Base-by-base conservation (phyloP, 108 stramenopile species). In the Nitzschia putrida region DNA sequence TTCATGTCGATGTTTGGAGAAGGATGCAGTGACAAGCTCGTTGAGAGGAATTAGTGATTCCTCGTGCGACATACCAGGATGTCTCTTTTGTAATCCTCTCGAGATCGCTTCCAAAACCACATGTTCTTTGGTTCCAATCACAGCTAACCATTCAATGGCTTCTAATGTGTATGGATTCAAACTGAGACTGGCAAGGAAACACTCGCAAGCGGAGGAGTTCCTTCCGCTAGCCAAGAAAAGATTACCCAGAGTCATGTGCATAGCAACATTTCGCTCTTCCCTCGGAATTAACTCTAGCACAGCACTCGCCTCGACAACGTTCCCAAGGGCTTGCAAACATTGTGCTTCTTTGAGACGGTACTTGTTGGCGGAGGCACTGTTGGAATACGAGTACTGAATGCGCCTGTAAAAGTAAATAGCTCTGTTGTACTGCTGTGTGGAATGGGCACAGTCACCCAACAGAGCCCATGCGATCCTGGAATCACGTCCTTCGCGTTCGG, bases 301-400 rank as follows among this genome's bases (percentile, higher is more conserved):
- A 7, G 85, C 70, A 39, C 85, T 57, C 12, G 88, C 91, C 56
- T 93, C 91, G 14, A 84, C 82, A 13, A 87, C 73, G 24, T 73
- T 83, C 25, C 89, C 92, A 5, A 83, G 64, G 18, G 78, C 68
- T 20, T 85, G 75, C 24, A 93, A 56, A 43, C 85, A 85, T 37
- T 86, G 86, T 25, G 88, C 88, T 65, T 93, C 92, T 64, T 93
- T 93, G 76, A 85, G 76, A 18, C 89, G 80, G 58, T 78, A 83
- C 18, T 41, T 39, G 54, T 72, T 70, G 8, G 25, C 83, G 3
- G 61, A 63, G 39, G 52, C 64, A 23, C 61, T 43, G 41, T 13
- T 76, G 61, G 58, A 84, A 81, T 73, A 75, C 63, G 13, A 42
- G 20, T 42, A 25, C 29, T 69, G 76, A 26, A 82, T 77, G 20